Conservation (phyloP, 257 asterid genomes). For the Handroanthus guayacan region DNA sequence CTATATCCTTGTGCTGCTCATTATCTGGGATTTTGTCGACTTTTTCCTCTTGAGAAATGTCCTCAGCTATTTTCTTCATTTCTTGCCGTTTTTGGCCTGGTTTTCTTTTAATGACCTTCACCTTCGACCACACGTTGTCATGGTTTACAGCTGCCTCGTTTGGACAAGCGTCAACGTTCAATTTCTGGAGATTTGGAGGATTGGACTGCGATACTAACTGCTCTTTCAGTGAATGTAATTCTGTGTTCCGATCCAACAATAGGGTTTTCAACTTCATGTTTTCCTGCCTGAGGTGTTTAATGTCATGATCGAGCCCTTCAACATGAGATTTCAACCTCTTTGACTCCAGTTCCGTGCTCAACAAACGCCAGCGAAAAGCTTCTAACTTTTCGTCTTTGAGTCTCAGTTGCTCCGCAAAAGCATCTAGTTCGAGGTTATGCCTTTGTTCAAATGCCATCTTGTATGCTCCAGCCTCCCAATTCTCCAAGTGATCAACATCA, state of each 20-base stretch:
- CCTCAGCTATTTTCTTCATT: constrained; percentile 43
- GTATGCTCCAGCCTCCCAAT: constrained; percentile 63
- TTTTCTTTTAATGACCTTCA: constrained; percentile 69
- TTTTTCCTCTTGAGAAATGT: constrained; percentile 35
- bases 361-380: constrained; percentile 75
- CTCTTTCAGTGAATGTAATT: constrained; percentile 65
- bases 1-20: constrained; percentile 64
- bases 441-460: constrained; percentile 57
- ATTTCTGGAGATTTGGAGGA: constrained; percentile 59
- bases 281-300: constrained; percentile 62
- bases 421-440: constrained; percentile 72
- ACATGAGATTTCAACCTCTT: constrained; percentile 66
- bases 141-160: constrained; percentile 43
- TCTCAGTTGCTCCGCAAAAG: constrained; percentile 87
- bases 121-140: constrained; percentile 79
- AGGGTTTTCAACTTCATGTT: constrained; percentile 64
- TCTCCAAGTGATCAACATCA: constrained; percentile 56
- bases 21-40: constrained; percentile 36
- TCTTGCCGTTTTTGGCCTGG: constrained; percentile 58
- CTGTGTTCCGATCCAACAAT: constrained; percentile 67
- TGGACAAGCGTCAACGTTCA: constrained; percentile 50
- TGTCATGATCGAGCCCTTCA: constrained; percentile 63
- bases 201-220: constrained; percentile 57
- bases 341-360: constrained; percentile 84
- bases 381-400: constrained; percentile 78